Evolutionary conservation across 345 rosid genomes (phyloP).

Genomic region (Durio zibethinus): DNA sequence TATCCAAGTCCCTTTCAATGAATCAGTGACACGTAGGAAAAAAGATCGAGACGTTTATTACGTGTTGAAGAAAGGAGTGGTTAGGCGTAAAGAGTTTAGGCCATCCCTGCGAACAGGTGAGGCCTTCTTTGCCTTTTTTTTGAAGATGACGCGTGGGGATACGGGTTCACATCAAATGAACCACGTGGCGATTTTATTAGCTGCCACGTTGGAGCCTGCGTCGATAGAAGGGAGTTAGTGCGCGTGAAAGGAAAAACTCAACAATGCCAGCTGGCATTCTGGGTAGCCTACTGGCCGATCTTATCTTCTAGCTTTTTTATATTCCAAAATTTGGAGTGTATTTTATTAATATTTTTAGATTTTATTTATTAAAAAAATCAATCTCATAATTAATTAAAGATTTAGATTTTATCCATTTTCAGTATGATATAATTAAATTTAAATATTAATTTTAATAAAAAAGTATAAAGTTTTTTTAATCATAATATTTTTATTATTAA

Average conservation of each 20-base stretch:
- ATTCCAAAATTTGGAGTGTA: constrained; percentile 13
- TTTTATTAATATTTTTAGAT: too few species aligned
- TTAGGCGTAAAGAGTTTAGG: neutral
- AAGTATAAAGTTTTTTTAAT: too few species aligned
- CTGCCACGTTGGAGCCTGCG: constrained; percentile 21
- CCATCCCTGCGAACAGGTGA: constrained; percentile 12
- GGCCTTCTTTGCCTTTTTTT: neutral
- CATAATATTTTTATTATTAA: too few species aligned
- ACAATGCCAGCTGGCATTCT: constrained; percentile 59
- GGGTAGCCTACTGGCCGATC: constrained; percentile 51
- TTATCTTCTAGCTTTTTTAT: constrained; percentile 55
- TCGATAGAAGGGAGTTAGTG: constrained; percentile 16
- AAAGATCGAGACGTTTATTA: neutral
- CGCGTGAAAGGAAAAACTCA: constrained; percentile 35
- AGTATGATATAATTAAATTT: too few species aligned
- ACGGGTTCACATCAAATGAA: neutral
- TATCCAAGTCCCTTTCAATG: neutral
- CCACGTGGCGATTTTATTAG: neutral
- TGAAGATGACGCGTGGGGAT: constrained; percentile 20
- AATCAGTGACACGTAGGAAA: neutral
- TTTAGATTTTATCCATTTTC: too few species aligned
- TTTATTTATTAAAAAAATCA: too few species aligned
- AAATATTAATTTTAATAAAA: too few species aligned
- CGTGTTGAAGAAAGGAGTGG: neutral
- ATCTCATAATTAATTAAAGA: too few species aligned